These are phyloP conservation scores for Immersiporthe knoxdaviesiana DNA, from an alignment of 2,329 filamentous ascomycete genomes.

Conservation along the genomic window DNA sequence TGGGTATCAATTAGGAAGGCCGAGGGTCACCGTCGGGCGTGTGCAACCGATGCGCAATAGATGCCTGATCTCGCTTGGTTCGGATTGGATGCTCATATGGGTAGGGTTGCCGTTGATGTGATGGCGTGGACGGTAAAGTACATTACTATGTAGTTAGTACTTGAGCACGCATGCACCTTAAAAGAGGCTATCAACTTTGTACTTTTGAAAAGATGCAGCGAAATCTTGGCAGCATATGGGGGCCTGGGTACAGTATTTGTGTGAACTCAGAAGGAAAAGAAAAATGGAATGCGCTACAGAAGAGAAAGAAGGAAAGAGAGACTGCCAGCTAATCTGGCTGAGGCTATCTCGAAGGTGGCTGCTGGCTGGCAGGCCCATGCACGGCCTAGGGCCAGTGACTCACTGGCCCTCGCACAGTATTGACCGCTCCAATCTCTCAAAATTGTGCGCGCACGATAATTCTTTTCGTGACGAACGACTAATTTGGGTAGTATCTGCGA, in stretches of 20 bases:
- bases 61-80: conserved; percentile 1
- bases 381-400: too few relatives aligned
- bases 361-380: too few relatives aligned
- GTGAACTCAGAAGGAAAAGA: too few relatives aligned
- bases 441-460: not conserved
- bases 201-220: not conserved
- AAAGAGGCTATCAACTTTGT: not conserved
- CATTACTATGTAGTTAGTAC: too few relatives aligned
- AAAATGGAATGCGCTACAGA: too few relatives aligned
- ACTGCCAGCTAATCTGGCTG: too few relatives aligned
- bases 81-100: not conserved
- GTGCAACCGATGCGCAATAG: not conserved
- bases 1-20: not conserved
- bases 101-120: not conserved
- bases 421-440: too few relatives aligned
- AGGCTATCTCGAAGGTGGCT: too few relatives aligned
- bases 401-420: too few relatives aligned
- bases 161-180: not conserved
- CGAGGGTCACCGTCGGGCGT: not conserved
- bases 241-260: not conserved
- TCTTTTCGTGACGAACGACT: not conserved
- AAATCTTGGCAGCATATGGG: not conserved
- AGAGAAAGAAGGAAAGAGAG: too few relatives aligned
- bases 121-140: not conserved
- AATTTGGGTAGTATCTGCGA: not conserved